Percentiles rank a stretch among this genome's conserved stretches.
phyloP scores from a whole-genome alignment of 768 basidiomycete genomes.

The Pleurotus giganteus region DNA sequence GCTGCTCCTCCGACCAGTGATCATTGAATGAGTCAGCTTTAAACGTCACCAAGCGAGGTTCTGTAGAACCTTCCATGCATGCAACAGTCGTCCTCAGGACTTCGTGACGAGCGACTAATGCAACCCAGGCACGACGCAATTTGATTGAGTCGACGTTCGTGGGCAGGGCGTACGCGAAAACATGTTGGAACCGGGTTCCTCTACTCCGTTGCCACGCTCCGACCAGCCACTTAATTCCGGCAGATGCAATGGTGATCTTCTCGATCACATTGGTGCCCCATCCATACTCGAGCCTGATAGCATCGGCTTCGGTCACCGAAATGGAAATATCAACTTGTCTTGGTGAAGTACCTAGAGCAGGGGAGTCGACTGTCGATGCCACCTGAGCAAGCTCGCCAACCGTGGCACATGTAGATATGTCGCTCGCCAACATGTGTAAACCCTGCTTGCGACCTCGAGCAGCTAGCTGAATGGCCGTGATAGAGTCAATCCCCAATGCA shows the following conservation, averaged over 20 bases:
- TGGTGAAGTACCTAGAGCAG: not conserved
- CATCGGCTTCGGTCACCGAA: slow-evolving; percentile 16
- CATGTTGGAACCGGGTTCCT: slow-evolving; percentile 40
- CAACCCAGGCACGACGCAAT: slow-evolving; percentile 35
- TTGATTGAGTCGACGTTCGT: slow-evolving; percentile 23
- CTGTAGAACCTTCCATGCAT: slow-evolving; percentile 19
- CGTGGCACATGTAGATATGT: slow-evolving; percentile 40
- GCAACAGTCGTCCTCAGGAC: slow-evolving; percentile 44
- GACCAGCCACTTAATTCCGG: slow-evolving; percentile 36
- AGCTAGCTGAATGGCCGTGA: slow-evolving; percentile 44
- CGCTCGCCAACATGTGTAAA: slow-evolving; percentile 30
- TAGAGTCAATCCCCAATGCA: slow-evolving; percentile 47
- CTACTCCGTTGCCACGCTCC: slow-evolving; percentile 43
- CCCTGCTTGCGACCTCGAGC: slow-evolving; percentile 37
- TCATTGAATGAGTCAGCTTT: slow-evolving; percentile 12
- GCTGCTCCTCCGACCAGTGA: slow-evolving; percentile 22
- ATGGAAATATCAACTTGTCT: slow-evolving; percentile 3
- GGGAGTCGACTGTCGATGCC: slow-evolving; percentile 20
- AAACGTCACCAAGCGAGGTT: slow-evolving; percentile 28
- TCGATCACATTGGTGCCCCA: slow-evolving; percentile 17
- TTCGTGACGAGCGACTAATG: slow-evolving; percentile 31
- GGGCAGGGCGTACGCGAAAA: slow-evolving; percentile 37
- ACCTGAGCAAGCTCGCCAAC: slow-evolving; percentile 21
- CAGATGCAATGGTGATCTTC: slow-evolving; percentile 21
- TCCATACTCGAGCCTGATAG: slow-evolving; percentile 19